A percentile compares a stretch with the other conserved stretches of the same genome.
Evolutionary conservation across 2,329 filamentous ascomycete genomes (phyloP).

Genomic region (Fusarium duplospermum): DNA sequence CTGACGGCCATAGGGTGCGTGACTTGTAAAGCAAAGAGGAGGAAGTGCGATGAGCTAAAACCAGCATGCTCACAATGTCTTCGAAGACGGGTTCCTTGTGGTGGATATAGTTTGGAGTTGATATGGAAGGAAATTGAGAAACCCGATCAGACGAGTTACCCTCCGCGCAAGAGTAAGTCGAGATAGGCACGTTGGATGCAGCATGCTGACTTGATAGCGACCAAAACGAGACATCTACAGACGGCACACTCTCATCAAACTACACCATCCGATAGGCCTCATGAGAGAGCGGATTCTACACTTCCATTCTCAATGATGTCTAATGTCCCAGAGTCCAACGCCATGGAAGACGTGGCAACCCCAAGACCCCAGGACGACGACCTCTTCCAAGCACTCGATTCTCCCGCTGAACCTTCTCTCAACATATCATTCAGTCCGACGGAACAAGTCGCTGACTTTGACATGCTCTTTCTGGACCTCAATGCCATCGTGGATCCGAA

Average conservation of each 20-base stretch:
- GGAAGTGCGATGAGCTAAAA: constrained; percentile 27
- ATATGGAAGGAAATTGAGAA: constrained; percentile 18
- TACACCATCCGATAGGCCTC: neutral
- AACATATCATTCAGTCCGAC: neutral
- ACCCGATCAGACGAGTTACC: neutral
- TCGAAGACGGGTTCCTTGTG: constrained; percentile 7
- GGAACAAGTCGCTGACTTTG: constrained; percentile 4
- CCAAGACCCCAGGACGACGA: neutral
- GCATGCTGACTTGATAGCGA: neutral
- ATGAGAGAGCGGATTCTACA: neutral
- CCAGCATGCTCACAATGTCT: constrained; percentile 23
- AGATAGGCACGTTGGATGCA: neutral
- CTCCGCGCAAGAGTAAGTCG: neutral
- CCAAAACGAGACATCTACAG: neutral
- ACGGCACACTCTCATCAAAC: neutral
- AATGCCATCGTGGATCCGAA: neutral
- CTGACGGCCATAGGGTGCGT: constrained; percentile 9
- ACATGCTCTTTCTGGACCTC: constrained; percentile 5
- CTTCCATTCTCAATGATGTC: neutral
- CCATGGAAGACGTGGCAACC: neutral
- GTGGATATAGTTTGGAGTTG: constrained; percentile 18
- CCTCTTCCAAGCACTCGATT: neutral
- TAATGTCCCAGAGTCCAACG: neutral
- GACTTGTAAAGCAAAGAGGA: constrained; percentile 21
- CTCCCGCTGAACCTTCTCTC: neutral